Conservation (phyloP, 2,329 filamentous ascomycete species). For the Ophiosphaerella korrae region DNA sequence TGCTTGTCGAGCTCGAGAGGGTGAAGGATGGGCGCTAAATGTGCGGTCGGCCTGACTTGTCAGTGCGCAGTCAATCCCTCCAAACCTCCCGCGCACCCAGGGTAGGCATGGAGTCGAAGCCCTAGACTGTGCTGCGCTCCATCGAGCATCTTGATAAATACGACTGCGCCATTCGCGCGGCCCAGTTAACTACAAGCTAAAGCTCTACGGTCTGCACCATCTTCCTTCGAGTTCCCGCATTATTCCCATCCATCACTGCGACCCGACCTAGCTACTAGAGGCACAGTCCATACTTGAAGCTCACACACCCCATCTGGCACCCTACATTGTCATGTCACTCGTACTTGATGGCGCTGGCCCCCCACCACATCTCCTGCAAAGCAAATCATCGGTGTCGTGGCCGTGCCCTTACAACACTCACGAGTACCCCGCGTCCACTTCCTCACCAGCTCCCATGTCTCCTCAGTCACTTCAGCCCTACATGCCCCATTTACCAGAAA, state of each 20-base stretch:
- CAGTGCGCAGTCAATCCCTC: slow-evolving; percentile 31
- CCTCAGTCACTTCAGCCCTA: slow-evolving; percentile 38
- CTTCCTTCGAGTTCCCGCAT: slow-evolving; percentile 11
- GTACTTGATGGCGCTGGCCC: slow-evolving; percentile 43
- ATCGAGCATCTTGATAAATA: slow-evolving; percentile 28
- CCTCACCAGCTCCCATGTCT: slow-evolving; percentile 40
- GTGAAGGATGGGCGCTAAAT: slow-evolving; percentile 36
- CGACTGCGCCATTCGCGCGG: slow-evolving; percentile 22
- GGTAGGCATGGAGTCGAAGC: slow-evolving; percentile 41
- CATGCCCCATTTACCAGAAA: slow-evolving; percentile 35
- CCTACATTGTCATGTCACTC: slow-evolving; percentile 37
- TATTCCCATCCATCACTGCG: slow-evolving; percentile 9
- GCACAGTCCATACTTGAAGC: slow-evolving; percentile 19
- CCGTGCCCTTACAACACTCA: slow-evolving; percentile 32
- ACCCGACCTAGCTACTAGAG: slow-evolving; percentile 12
- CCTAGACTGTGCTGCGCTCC: slow-evolving; percentile 32
- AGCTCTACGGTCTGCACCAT: slow-evolving; percentile 11
- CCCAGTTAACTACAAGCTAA: slow-evolving; percentile 18
- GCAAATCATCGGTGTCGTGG: slow-evolving; percentile 31
- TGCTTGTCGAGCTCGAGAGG: slow-evolving; percentile 25
- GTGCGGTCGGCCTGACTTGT: slow-evolving; percentile 23
- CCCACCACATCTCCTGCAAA: slow-evolving; percentile 40
- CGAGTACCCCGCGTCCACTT: slow-evolving; percentile 30
- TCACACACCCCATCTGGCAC: slow-evolving; percentile 10
- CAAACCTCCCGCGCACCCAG: slow-evolving; percentile 28